Evolutionary conservation across 169 alveolate genomes (phyloP), one percentile per base, ranked within the genome.

Genomic region (Theileria sp.): DNA sequence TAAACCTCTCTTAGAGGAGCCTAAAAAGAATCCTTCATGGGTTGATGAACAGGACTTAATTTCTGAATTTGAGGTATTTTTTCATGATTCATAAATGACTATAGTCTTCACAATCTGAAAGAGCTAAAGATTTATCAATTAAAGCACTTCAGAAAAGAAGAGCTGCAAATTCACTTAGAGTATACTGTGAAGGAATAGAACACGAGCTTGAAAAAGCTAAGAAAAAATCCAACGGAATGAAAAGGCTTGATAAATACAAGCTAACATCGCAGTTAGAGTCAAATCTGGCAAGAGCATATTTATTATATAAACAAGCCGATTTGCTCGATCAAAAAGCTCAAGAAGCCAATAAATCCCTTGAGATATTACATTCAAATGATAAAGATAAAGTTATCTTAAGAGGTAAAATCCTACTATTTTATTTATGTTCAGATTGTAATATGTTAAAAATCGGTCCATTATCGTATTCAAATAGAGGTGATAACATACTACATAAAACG

Each of bases 391-490:
- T 81, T 36, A 21, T 75, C 19, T 12, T 56, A 4, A 26, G 67
- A 51, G 85, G 88, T 81, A 32, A 19, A 62, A 60, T 32, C 10
- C 17, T 12, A n/a, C 13, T 44, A 12, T 64, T 13, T 36, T 50
- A 70, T 5, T 0, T 10, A 32, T 58, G 5, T 19, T 7, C 78
- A 80, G 88, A 81, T 19, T 81, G 88, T 23, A 73, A 81, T 68
- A 75, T 81, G 65, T 58, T 81, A 26, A 81, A 81, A 34, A 76
- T 81, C 71, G 88, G 85, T 30, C 88, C 88, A n/a, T 21, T 81
- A 58, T 75, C 64, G 38, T 76, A 75, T 56, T 74, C 88, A 3
- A 60, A 83, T 19, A 50, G 84, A 21, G 66, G 68, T 34, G 85
- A 76, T 50, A 56, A 75, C 72, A 67, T 80, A 12, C 38, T 66